These are phyloP conservation scores for Camellia japonica DNA, from an alignment of 148 eudicot species.

Conservation along the genomic window DNA sequence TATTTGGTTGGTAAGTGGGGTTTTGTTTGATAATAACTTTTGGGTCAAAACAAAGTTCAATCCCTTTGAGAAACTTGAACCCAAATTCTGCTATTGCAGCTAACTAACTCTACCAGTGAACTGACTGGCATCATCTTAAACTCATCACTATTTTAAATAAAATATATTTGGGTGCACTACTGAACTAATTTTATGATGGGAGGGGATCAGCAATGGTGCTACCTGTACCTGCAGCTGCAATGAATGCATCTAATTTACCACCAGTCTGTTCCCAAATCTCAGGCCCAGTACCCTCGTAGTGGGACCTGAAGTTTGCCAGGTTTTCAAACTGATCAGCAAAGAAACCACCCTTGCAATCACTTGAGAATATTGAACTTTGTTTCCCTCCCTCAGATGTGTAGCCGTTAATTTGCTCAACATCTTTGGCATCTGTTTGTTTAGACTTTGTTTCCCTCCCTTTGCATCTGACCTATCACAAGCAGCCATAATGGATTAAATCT, in stretches of 20 bases:
- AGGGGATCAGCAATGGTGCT: conserved; percentile 68
- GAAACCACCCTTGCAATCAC: conserved; percentile 79
- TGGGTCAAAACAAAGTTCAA: too few species aligned
- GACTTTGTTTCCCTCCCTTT: not conserved
- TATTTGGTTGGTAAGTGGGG: too few species aligned
- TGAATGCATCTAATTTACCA: conserved; percentile 77
- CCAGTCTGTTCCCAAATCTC: conserved; percentile 94
- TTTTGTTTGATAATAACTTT: too few species aligned
- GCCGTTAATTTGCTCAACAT: conserved; percentile 17
- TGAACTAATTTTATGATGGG: too few species aligned
- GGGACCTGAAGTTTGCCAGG: conserved; percentile 86
- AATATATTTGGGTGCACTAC: too few species aligned
- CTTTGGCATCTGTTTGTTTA: not conserved
- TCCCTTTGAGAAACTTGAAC: too few species aligned
- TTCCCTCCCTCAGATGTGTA: conserved; percentile 27
- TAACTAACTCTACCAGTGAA: too few species aligned
- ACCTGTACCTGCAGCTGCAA: conserved; percentile 97
- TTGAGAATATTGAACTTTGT: conserved; percentile 35
- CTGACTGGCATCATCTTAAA: not conserved
- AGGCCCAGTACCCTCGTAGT: conserved; percentile 90
- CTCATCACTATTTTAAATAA: too few species aligned
- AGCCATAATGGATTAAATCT: not conserved
- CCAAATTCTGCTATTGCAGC: too few species aligned
- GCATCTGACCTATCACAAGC: not conserved
- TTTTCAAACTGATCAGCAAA: conserved; percentile 98